Evolutionary conservation across 371 early-diverging fungal species (phyloP).

Genomic region (Mortierella sp.): DNA sequence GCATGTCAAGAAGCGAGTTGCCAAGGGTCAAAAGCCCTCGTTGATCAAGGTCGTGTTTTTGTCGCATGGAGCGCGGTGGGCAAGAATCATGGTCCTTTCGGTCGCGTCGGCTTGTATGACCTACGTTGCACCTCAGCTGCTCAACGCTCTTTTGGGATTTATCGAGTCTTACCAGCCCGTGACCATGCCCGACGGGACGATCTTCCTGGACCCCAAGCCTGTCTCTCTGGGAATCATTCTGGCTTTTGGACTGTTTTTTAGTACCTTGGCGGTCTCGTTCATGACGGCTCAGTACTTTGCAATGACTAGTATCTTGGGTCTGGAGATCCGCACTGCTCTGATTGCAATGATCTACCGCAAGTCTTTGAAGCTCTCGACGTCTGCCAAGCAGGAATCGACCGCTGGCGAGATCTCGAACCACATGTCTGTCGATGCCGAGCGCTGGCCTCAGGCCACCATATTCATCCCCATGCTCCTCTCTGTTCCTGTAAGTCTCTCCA

Average conservation of each 20-base stretch:
- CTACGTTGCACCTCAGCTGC: slow-evolving; percentile 35
- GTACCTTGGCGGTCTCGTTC: slow-evolving; percentile 22
- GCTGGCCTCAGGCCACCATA: slow-evolving; percentile 18
- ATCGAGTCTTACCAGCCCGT: slow-evolving; percentile 25
- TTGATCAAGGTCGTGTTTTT: slow-evolving; percentile 21
- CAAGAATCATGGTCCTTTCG: background rate
- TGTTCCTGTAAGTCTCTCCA: slow-evolving; percentile 18
- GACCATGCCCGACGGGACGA: slow-evolving; percentile 5
- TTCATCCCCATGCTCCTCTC: slow-evolving; percentile 17
- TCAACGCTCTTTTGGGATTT: slow-evolving; percentile 32
- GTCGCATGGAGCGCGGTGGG: slow-evolving; percentile 22
- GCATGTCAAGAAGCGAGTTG: background rate
- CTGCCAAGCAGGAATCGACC: slow-evolving; percentile 85
- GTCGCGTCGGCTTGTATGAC: slow-evolving; percentile 26
- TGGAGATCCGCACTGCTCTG: slow-evolving; percentile 78
- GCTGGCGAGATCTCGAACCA: slow-evolving; percentile 83
- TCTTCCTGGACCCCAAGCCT: slow-evolving; percentile 11
- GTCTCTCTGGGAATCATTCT: slow-evolving; percentile 34
- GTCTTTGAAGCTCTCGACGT: slow-evolving; percentile 81
- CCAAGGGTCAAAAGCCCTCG: slow-evolving; percentile 21
- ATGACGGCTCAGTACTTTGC: slow-evolving; percentile 28
- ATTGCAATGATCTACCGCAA: slow-evolving; percentile 92
- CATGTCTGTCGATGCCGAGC: slow-evolving; percentile 68
- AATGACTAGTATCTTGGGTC: slow-evolving; percentile 17
- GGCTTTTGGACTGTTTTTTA: slow-evolving; percentile 39